Base-by-base conservation (phyloP, 305 asterid species). In the Stenogyne calaminthoides region DNA sequence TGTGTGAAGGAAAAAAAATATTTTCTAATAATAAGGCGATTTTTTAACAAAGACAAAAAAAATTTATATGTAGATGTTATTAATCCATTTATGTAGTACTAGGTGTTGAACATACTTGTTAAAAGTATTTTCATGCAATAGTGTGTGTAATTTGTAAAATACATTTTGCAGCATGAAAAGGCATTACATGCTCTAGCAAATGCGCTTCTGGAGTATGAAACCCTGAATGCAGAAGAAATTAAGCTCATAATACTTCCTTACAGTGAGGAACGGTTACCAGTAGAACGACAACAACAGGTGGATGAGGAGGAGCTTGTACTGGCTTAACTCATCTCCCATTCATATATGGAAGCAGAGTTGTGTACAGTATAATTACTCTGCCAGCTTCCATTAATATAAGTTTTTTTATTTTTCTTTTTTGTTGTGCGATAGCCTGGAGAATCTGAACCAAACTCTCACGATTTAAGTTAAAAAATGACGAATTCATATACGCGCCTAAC, bases 161-260 rank as follows among this genome's bases (percentile, higher is more conserved):
- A 49, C 56, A 15, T 15, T n/a, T 71, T 78, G 74, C 90, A 92
- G 97, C 97, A 92, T 9, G 97, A 92, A 81, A 89, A 87, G 87
- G 87, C 97, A 3, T 78, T 92, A 14, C 98, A 95, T 72, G 89
- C 91, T 54, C 87, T 95, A 9, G 98, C 99, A 22, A 92, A 81
- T 55, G 96, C 98, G 15, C 97, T 95, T 60, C 75, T 95, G 37
- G 99, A 95, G 85, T 80, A 85, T 19, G 98, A 95, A 63, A 95
- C 99, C 2, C 88, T 92, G 25, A 85, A 60, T 5, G 72, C 93
- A 8, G 96, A 89, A 75, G 96, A 95, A 55, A 90, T 92, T 27
- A 90, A 88, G 64, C 92, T 90, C 6, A 18, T 87, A 29, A 90
- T 95, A 70, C 70, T 80, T 64, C 95, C 96, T n/a, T 82, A 75